These are phyloP conservation scores for Paecilomyces sp. DNA, from an alignment of 2,329 filamentous ascomycete genomes.

Conservation along the genomic window DNA sequence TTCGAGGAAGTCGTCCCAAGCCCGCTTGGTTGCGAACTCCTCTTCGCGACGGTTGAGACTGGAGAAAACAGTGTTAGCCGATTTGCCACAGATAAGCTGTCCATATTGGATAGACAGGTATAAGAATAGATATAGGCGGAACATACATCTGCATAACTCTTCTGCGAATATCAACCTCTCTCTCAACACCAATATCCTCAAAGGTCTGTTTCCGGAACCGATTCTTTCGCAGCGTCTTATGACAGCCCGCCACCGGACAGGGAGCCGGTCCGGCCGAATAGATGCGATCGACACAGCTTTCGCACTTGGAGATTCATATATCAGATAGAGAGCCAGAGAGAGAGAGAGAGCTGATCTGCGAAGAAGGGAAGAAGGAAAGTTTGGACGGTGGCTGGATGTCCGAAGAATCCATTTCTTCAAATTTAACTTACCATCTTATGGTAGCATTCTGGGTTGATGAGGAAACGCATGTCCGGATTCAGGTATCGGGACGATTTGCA, in stretches of 20 bases:
- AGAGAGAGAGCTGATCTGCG: no score
- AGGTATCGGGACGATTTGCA: constrained; percentile 97
- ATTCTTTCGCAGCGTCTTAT: constrained; percentile 74
- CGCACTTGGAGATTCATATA: no score
- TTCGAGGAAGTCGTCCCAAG: constrained; percentile 92
- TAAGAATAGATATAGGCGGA: background rate
- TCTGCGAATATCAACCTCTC: constrained; percentile 85
- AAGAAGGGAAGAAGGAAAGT: no score
- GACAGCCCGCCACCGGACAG: constrained; percentile 85
- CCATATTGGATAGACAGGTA: no score
- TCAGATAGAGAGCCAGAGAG: no score
- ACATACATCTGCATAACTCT: constrained; percentile 58
- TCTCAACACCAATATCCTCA: constrained; percentile 76
- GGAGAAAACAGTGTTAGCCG: background rate
- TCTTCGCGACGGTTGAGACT: constrained; percentile 86
- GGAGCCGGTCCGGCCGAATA: constrained; percentile 87
- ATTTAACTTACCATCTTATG: constrained; percentile 61
- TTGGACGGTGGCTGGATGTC: no score
- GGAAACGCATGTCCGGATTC: constrained; percentile 87
- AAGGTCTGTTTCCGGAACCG: constrained; percentile 87
- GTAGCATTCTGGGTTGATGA: constrained; percentile 97
- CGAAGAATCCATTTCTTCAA: no score
- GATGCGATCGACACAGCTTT: constrained; percentile 88
- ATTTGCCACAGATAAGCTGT: background rate
- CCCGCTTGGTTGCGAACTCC: constrained; percentile 77